These are phyloP conservation scores for Kappamyces sp. DNA, from an alignment of 192 early-diverging fungal species.

Conservation along the genomic window DNA sequence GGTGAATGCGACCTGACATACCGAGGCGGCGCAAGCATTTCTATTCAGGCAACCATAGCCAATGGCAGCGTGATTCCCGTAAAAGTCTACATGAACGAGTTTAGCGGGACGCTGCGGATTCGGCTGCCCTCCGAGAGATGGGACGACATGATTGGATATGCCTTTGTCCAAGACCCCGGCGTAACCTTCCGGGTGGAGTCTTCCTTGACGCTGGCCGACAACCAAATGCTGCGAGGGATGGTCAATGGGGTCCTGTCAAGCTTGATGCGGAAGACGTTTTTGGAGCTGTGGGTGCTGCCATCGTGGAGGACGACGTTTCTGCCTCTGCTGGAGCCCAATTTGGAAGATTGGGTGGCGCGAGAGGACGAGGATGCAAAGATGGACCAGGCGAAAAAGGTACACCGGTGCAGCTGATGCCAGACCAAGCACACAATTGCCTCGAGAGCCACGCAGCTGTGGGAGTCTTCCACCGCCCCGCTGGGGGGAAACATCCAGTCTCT, in stretches of 20 bases:
- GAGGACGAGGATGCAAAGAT: constrained; percentile 8
- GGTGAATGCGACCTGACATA: constrained; percentile 45
- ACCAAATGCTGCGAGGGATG: constrained; percentile 38
- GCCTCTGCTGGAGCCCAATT: constrained; percentile 45
- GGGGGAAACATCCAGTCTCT: neutral
- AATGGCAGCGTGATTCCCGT: constrained; percentile 40
- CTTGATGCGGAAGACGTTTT: constrained; percentile 42
- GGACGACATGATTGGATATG: constrained; percentile 42
- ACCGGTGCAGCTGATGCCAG: constrained; percentile 2
- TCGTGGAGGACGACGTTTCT: constrained; percentile 48
- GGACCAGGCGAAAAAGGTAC: constrained; percentile 18
- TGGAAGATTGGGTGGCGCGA: constrained; percentile 11
- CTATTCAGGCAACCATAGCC: constrained; percentile 36
- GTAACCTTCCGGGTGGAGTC: constrained; percentile 45
- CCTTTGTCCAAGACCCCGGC: constrained; percentile 53
- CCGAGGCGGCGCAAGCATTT: constrained; percentile 43
- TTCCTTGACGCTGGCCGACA: constrained; percentile 41
- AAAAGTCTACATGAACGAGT: constrained; percentile 31
- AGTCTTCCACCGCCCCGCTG: neutral
- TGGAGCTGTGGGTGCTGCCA: constrained; percentile 54
- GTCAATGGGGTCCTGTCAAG: constrained; percentile 39
- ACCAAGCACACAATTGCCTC: neutral
- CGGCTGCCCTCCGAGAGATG: constrained; percentile 39
- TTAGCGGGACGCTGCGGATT: constrained; percentile 41
- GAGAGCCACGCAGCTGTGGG: constrained; percentile 14